Conservation (phyloP, 108 stramenopile genomes). For the Skeletonema menzelii region DNA sequence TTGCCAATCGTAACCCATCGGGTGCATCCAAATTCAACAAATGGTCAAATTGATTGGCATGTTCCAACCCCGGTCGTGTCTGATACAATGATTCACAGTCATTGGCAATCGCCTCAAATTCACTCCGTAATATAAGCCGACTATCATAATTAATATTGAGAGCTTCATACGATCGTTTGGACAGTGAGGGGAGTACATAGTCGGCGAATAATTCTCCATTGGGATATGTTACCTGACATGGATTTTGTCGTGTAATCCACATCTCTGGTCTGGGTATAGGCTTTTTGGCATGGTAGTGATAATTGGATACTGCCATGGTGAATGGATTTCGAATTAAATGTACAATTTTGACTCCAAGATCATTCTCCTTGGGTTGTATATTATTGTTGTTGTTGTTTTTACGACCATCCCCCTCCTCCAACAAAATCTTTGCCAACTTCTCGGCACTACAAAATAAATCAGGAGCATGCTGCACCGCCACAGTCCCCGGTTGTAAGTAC, state of each 20-base stretch:
- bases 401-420: slow-evolving; percentile 1
- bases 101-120: slow-evolving; percentile 12
- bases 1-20: slow-evolving; percentile 21
- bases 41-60: slow-evolving; percentile 12
- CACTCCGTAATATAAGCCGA: background rate
- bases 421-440: slow-evolving; percentile 9
- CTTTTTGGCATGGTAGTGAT: slow-evolving; percentile 16
- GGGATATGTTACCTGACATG: slow-evolving; percentile 12
- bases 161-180: background rate
- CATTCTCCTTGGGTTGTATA: background rate
- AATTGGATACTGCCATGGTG: slow-evolving; percentile 24
- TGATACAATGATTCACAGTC: slow-evolving; percentile 20
- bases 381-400: background rate
- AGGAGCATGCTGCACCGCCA: slow-evolving; percentile 4
- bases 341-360: slow-evolving; percentile 19
- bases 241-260: slow-evolving; percentile 20
- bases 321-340: slow-evolving; percentile 28
- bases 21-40: slow-evolving; percentile 15
- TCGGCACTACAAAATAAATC: slow-evolving; percentile 21
- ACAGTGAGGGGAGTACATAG: slow-evolving; percentile 11
- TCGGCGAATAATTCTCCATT: slow-evolving; percentile 11
- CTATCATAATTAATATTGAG: slow-evolving; percentile 1
- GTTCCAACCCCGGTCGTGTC: slow-evolving; percentile 1
- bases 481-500: background rate
- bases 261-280: slow-evolving; percentile 1